Evolutionary conservation across 768 basidiomycete genomes (phyloP).

Genomic region (Boletus eberwhitei): DNA sequence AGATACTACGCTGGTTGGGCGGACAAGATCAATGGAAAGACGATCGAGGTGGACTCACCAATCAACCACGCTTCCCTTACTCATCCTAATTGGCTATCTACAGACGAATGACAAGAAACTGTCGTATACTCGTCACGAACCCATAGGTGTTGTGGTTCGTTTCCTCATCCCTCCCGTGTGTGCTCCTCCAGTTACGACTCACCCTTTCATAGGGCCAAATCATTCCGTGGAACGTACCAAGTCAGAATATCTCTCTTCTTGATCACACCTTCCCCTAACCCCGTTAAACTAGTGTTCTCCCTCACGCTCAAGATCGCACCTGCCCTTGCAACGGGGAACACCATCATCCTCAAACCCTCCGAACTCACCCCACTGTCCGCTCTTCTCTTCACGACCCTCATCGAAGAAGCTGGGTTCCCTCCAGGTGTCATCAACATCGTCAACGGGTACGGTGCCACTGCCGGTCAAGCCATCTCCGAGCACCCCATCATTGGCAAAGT

Average conservation of each 20-base stretch:
- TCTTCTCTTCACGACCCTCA: constrained; percentile 3
- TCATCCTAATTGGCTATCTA: neutral
- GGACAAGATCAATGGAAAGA: constrained; percentile 10
- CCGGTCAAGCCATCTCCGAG: constrained; percentile 10
- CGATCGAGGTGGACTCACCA: neutral
- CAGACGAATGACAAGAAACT: constrained; percentile 4
- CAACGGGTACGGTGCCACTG: constrained; percentile 6
- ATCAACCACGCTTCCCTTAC: neutral
- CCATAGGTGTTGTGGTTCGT: constrained; percentile 11
- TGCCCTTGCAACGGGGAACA: constrained; percentile 10
- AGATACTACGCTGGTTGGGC: constrained; percentile 15
- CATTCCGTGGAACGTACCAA: constrained; percentile 11
- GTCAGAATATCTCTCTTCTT: neutral
- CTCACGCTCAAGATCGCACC: constrained; percentile 8
- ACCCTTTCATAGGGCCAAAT: constrained; percentile 7
- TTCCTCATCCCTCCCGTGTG: neutral
- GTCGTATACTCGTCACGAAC: constrained; percentile 10
- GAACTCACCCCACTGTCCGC: constrained; percentile 9
- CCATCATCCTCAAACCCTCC: constrained; percentile 10
- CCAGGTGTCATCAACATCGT: constrained; percentile 8
- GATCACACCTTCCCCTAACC: neutral
- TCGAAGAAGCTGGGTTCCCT: constrained; percentile 7
- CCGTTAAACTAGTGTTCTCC: neutral
- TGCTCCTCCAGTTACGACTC: neutral
- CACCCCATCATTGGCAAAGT: constrained; percentile 4